phyloP scores from a whole-genome alignment of 805 yeast species.

The Cyberlindnera meyerae region DNA sequence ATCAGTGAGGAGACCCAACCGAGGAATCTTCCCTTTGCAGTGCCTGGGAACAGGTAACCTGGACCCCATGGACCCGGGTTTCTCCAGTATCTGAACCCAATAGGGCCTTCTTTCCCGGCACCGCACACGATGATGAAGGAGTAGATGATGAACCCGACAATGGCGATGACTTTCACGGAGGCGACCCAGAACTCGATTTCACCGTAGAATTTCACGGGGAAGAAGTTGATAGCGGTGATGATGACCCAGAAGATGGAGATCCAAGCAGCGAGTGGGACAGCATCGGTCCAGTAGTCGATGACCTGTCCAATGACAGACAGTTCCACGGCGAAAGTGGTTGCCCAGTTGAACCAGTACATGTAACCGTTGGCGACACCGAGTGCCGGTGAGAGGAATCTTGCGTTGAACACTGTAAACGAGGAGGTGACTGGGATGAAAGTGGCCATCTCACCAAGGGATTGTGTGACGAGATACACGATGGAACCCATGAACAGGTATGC shows the following conservation, averaged over 20 bases:
- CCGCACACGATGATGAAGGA: conserved; percentile 71
- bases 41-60: conserved; percentile 46
- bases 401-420: conserved; percentile 64
- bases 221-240: conserved; percentile 48
- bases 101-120: conserved; percentile 63
- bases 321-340: conserved; percentile 72
- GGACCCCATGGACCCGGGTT: conserved; percentile 75
- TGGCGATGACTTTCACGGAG: conserved; percentile 59
- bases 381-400: conserved; percentile 62
- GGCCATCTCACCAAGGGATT: conserved; percentile 77
- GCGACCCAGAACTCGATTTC: conserved; percentile 77
- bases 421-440: conserved; percentile 66
- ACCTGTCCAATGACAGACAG: conserved; percentile 68
- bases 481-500: conserved; percentile 65
- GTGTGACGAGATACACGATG: conserved; percentile 60
- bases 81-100: conserved; percentile 80
- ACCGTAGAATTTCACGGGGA: conserved; percentile 69
- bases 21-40: conserved; percentile 53
- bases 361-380: conserved; percentile 71
- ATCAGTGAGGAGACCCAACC: conserved; percentile 70
- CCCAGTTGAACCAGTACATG: conserved; percentile 76
- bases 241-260: conserved; percentile 62
- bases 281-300: conserved; percentile 57
- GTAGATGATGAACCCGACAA: conserved; percentile 63
- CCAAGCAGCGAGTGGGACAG: conserved; percentile 72